Base-by-base conservation (phyloP, 192 early-diverging fungal genomes). In the Umbelopsis sp. region DNA sequence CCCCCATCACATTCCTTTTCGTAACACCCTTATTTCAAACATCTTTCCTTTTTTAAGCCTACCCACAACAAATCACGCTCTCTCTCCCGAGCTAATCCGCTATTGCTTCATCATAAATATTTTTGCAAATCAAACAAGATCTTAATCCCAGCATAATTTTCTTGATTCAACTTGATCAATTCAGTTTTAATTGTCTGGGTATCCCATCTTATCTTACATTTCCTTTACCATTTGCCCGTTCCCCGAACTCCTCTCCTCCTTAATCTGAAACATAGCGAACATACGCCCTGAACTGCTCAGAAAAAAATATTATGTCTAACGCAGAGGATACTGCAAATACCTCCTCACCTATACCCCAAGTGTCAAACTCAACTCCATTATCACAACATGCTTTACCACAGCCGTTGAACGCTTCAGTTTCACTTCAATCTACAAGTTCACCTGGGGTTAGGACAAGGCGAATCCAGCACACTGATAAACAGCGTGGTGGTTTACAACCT, bases 1-100 rank as follows among this genome's bases (percentile, higher is more conserved):
- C 16, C 29, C 52, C 54, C 54, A 62, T 62, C 31, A 49, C 56
- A 62, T 62, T 62, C 56, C 56, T 62, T 62, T 62, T 62, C 26
- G 31, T 34, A 10, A 29, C 56, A 62, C 56, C 9, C 4, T 29
- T 20, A 62, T 34, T 29, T 62, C 26, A 29, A 62, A 36, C 26
- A 36, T 32, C 56, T 62, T 62, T 62, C 47, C 56, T 62, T 34
- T 29, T 62, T 62, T 62, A 62, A 62, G 56, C 56, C 24, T 32
- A 49, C 47, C 31, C 56, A 62, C 56, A 62, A 62, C 56, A 62
- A 62, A 62, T 26, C 56, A 34, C 56, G 24, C 56, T 34, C 31
- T 62, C 17, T 34, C 56, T 14, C 31, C 56, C 56, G 56, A 62
- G 56, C 29, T 54, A 53, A 54, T 54, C 26, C 56, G 31, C 38